Evolutionary conservation across 2,329 filamentous ascomycete genomes (phyloP), one percentile per base, ranked within the genome.

Genomic region (Lecanicillium sp.): DNA sequence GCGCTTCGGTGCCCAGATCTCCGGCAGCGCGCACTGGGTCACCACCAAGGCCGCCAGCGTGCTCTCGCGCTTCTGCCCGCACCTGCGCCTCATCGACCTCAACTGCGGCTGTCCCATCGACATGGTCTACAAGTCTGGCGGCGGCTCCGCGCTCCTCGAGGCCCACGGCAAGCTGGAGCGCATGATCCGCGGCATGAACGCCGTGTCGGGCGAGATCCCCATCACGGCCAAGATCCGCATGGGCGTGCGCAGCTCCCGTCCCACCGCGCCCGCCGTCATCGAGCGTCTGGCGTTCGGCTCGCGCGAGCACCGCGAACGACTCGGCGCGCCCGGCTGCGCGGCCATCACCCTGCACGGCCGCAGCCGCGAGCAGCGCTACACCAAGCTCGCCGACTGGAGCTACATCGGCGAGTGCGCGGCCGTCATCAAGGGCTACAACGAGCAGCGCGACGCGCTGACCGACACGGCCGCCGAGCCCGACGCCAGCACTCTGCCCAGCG

Each of bases 61-160:
- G 3, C 71, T 98, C 39, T 84, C 84, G 5, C 76, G 77, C 24
- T 81, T 86, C 54, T 83, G 90, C 49, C 90, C 93, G 3, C 81
- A 89, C 58, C 77, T 98, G 17, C 87, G 93, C 29, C 81, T 95
- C 32, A 87, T 98, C 55, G 93, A 98, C 61, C 74, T 98, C 56
- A 98, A 98, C 72, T 97, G 91, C 59, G 93, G 93, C 37, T 98
- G 93, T 62, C 93, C 93, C 4, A 96, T 98, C 61, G 93, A 98
- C 62, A 80, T 96, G 57, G 84, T 98, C 44, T 97, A 82, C 73
- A 83, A 90, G 58, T 78, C 85, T 38, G 93, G 93, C 43, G 89
- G 87, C 33, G 93, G 93, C 4, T 95, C 91, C 17, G 91, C 88
- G 2, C 79, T 98, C 14, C 81, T 98, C n/a, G 93, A 98, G 59